Conservation (phyloP, 495 filamentous ascomycete species). For the Aspergillus sclerotiicarbonarius region DNA sequence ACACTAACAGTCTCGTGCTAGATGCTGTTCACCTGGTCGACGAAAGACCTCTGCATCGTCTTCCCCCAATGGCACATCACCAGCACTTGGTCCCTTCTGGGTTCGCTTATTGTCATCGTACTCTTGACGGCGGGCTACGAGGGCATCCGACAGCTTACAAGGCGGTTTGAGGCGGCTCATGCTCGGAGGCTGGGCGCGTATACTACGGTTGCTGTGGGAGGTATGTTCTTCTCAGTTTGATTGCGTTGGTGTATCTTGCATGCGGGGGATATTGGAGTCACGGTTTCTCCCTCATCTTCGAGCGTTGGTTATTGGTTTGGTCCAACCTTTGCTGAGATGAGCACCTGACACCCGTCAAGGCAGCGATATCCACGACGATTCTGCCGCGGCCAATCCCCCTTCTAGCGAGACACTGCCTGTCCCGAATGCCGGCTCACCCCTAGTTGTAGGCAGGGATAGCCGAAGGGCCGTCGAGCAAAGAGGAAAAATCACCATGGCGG, state of each 20-base stretch:
- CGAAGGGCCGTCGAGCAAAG: slow-evolving; percentile 46
- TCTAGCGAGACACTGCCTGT: slow-evolving; percentile 16
- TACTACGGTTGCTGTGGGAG: slow-evolving; percentile 32
- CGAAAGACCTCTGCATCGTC: slow-evolving; percentile 88
- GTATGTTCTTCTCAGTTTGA: slow-evolving; percentile 42
- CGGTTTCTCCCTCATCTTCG: slow-evolving; percentile 1
- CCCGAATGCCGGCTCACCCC: slow-evolving; percentile 65
- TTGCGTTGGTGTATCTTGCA: slow-evolving; percentile 2
- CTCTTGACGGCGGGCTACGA: slow-evolving; percentile 88
- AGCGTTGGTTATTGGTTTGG: slow-evolving; percentile 7
- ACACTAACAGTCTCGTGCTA: slow-evolving; percentile 28
- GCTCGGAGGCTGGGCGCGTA: slow-evolving; percentile 47
- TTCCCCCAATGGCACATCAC: slow-evolving; percentile 87
- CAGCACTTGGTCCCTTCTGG: slow-evolving; percentile 65
- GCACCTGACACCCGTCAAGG: slow-evolving; percentile 40
- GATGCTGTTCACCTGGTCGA: slow-evolving; percentile 98
- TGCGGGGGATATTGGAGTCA: slow-evolving; percentile 7
- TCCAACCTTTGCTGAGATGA: slow-evolving; percentile 11
- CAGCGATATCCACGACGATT: slow-evolving; percentile 44
- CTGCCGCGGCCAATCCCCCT: slow-evolving; percentile 28
- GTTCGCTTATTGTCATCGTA: slow-evolving; percentile 79
- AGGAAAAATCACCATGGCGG: slow-evolving; percentile 73
- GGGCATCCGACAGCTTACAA: slow-evolving; percentile 69
- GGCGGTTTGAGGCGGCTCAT: slow-evolving; percentile 70
- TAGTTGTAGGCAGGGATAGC: slow-evolving; percentile 60